Evolutionary conservation across 495 filamentous ascomycete genomes (phyloP), one percentile per base, ranked within the genome.

Genomic region (Aspergillus carlsbadensis): DNA sequence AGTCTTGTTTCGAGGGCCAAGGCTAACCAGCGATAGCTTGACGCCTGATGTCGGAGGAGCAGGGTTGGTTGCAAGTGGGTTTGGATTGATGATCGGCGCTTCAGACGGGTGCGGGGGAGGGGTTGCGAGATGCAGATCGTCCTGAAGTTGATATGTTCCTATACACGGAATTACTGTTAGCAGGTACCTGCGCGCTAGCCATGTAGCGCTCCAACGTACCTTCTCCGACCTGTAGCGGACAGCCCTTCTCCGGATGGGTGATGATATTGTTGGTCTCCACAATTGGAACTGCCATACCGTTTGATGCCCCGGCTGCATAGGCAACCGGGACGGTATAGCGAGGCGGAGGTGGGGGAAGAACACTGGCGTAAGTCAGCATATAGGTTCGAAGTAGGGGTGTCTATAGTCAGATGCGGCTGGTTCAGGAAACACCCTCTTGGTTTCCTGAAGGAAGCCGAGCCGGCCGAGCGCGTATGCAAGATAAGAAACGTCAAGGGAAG

Each of bases 21-120:
- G 75, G 43, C 79, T 85, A 15, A 91, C 72, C 10, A 96, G 66
- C 0, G 91, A 92, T 17, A 97, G 64, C 71, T 88, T 95, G n/a
- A 93, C 92, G 47, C 95, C 94, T 3, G 84, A 77, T 24, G 87
- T 92, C 11, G 89, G 90, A 10, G 92, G 89, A 33, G 83, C 81
- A 22, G 89, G 87, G 14, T 84, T 86, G 2, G 92, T 96, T 34
- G 89, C 87, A 36, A 98, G 84, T 35, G 93, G 93, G 64, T 98
- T 98, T 10, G 88, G 85, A 68, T 91, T 96, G 58, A 85, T 70
- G 20, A 90, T 73, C 6, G 90, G 92, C 33, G 89, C 86, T 77
- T 98, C 95, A 50, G 91, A 92, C 22, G 93, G 93, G 70, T 98
- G 93, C 5, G 95, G 91, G 52, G 91, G 94, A 51, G 94, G 93